Percentiles rank a stretch among this genome's conserved stretches.
Conservation (phyloP, 1,139 yeast genomes). For the Blastobotrys buckinghamii region DNA sequence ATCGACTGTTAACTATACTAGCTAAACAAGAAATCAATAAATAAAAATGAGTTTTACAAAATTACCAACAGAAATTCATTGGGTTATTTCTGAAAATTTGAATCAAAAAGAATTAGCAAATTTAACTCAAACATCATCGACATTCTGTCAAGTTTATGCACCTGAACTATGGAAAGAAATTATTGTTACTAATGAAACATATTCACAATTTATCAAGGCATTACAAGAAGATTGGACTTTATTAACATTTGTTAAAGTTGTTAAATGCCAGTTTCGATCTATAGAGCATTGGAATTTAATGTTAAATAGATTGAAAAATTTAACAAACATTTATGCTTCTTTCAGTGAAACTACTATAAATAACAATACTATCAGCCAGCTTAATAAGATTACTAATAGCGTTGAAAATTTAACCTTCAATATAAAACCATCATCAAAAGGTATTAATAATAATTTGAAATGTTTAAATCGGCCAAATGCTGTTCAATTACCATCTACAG, state of each 20-base stretch:
- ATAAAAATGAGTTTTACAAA: not conserved
- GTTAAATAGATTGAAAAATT: not conserved
- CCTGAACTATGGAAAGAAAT: not conserved
- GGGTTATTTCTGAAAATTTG: not conserved
- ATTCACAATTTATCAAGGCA: not conserved
- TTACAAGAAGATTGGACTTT: not conserved
- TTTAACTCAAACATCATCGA: not conserved
- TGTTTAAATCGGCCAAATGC: not conserved
- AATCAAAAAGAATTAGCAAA: not conserved
- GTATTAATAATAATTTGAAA: not conserved
- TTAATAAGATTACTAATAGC: not conserved
- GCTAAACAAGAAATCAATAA: no score
- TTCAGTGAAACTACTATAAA: not conserved
- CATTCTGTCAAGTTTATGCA: not conserved
- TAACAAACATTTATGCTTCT: not conserved
- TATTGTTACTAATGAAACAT: not conserved
- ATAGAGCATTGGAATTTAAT: not conserved
- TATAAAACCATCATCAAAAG: not conserved
- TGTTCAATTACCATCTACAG: not conserved
- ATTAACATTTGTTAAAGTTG: not conserved
- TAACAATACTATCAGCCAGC: not conserved
- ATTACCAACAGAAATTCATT: slow-evolving; percentile 5
- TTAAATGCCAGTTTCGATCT: not conserved
- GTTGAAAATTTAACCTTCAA: not conserved
- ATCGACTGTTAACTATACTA: no score